Percentiles rank a stretch among this genome's conserved stretches.
Evolutionary conservation across 2,329 filamentous ascomycete genomes (phyloP).

Genomic region (Fusarium tupiense): DNA sequence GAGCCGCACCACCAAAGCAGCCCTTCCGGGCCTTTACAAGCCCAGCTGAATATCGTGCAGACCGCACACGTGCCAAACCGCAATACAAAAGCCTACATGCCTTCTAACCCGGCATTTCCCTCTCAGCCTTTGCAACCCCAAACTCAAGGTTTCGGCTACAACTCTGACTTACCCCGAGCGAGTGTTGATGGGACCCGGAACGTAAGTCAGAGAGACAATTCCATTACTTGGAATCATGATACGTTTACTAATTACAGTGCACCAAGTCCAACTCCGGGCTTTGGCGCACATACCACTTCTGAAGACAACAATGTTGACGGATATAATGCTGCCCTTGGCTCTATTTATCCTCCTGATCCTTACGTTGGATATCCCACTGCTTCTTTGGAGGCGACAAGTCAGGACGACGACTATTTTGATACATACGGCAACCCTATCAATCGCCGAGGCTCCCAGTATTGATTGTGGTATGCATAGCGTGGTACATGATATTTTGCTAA

Average conservation of each 20-base stretch:
- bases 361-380: no score
- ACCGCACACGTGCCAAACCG: neutral
- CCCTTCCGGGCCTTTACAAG: neutral
- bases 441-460: neutral
- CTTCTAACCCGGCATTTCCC: neutral
- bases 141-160: no score
- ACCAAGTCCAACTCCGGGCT: neutral
- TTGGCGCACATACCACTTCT: neutral
- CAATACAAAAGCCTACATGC: fast-evolving
- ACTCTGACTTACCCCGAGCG: no score
- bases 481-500: neutral
- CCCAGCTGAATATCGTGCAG: neutral
- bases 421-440: no score
- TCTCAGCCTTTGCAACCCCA: neutral
- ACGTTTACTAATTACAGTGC: neutral
- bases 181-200: neutral
- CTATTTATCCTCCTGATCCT: no score
- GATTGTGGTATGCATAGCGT: no score
- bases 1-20: no score
- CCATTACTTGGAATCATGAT: neutral
- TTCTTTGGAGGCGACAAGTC: neutral
- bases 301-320: neutral
- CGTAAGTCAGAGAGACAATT: no score
- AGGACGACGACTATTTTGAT: neutral
- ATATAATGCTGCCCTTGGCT: no score